Base-by-base conservation (phyloP, 179 eudicot genomes). In the Patellifolia procumbens region DNA sequence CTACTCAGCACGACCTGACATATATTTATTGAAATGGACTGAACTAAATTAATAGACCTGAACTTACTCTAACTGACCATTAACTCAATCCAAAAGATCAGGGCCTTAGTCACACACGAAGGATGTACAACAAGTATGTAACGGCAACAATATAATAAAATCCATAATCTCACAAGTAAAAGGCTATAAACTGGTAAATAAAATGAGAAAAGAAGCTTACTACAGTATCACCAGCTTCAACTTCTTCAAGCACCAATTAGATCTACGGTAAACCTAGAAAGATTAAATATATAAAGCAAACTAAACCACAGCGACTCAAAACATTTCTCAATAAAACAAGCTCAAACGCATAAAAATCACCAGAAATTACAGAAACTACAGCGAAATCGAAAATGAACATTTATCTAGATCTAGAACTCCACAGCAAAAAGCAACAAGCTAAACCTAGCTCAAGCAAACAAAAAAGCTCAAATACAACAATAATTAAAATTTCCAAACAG, bases 211-310 rank as follows among this genome's bases (percentile, higher is more conserved):
- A 56, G 61, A 63, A 65, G 59, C 83, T 81, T 81, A 81, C 83
- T 31, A 46, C 42, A 73, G 68, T 46, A 31, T n/a, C 74, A 72
- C 80, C 70, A 29, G 78, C 78, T 76, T 48, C 56, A 60, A 68
- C 64, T 66, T 77, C 39, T 76, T 65, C 66, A 64, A 28, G 58
- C 68, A 67, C 70, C 69, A 81, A 77, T 10, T 77, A 77, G 84
- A 76, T 77, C 80, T 48, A 81, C 78, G 62, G 58, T 73, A 81
- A 73, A 75, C 84, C 80, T 76, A 81, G 31, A 68, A 24, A 72
- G 4, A 9, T 34, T 53, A 42, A 75, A n/a, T 19, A n/a, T 37
- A 37, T 16, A 52, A n/a, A 63, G n/a, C 67, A 76, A 64, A 52
- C 51, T 34, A 70, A 43, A 76, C 52, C 69, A 35, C 19, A 61